Evolutionary conservation across 192 early-diverging fungal species (phyloP), one percentile per base, ranked within the genome.

Genomic region (Umbelopsis vinacea): DNA sequence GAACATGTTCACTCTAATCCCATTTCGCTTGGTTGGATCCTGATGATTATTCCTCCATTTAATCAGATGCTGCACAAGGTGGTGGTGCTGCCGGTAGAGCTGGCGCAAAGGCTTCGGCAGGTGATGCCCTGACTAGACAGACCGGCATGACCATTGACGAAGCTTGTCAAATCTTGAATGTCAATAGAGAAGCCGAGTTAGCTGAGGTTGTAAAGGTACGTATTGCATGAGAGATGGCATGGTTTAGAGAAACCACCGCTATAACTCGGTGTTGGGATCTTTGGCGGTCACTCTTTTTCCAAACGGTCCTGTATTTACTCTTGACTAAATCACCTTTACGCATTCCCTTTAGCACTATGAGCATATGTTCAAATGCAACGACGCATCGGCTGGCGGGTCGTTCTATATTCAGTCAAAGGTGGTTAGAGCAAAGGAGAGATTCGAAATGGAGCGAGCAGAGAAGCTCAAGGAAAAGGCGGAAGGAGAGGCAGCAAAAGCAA

Each of bases 401-500:
- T 92, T 96, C 52, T 99, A 99, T 76, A 70, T 99, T 33, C 96
- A 97, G 69, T 94, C 94, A 43, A 99, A 99, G 78, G 88, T 99
- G 8, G 88, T 94, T 12, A 81, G 95, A 57, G 97, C 97, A 24
- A 94, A 94, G 68, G 97, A 99, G 80, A 91, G 97, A 75, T 82
- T 98, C 71, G 96, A 98, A 60, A 83, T 95, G 87, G 95, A 98
- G 73, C 84, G 93, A 83, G 89, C 88, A 21, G 81, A 85, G 78
- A 52, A 85, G 55, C 71, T 78, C 40, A 88, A 88, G 48, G 37
- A 47, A 26, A 29, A 53, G 22, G 68, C 47, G n/a, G 67, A 68
- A 66, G 66, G 46, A 17, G 53, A 66, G 47, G 57, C 57, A n/a
- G 29, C 57, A 63, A 63, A 50, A 17, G 40, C 40, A 43, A 4